phyloP scores from a whole-genome alignment of 2,329 filamentous ascomycete genomes.

The Sarocladiaceae sp. region DNA sequence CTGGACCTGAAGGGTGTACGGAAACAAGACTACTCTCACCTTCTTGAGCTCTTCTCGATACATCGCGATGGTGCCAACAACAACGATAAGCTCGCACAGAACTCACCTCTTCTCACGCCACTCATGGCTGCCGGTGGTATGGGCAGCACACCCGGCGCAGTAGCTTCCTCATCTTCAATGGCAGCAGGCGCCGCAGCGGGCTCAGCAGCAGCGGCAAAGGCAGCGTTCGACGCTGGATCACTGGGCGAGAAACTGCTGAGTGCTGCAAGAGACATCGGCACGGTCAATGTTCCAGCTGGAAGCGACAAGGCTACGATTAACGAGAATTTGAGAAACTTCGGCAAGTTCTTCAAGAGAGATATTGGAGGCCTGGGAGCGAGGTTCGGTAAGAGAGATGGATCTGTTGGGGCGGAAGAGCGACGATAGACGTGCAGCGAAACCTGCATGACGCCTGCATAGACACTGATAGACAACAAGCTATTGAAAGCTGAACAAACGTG shows the following conservation, averaged over 20 bases:
- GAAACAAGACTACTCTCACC: constrained; percentile 74
- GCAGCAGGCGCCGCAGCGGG: constrained; percentile 12
- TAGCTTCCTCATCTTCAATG: not conserved
- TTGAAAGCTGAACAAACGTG: no score
- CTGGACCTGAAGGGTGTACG: constrained; percentile 92
- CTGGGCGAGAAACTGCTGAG: constrained; percentile 86
- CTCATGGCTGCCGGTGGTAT: constrained; percentile 47
- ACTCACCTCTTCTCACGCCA: constrained; percentile 66
- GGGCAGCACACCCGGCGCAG: constrained; percentile 21
- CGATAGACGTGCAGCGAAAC: constrained; percentile 12
- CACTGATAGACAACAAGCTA: no score
- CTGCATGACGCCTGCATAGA: no score
- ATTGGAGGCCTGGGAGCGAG: constrained; percentile 70
- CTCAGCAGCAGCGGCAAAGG: constrained; percentile 36
- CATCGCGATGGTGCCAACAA: constrained; percentile 75
- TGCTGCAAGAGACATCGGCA: constrained; percentile 81
- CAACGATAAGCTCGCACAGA: constrained; percentile 61
- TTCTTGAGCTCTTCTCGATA: constrained; percentile 78
- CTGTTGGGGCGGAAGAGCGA: constrained; percentile 24
- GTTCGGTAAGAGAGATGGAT: constrained; percentile 61
- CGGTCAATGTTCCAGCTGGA: constrained; percentile 34
- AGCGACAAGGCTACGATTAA: constrained; percentile 70
- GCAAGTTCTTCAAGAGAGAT: constrained; percentile 92
- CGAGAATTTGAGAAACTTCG: constrained; percentile 91
- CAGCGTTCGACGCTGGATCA: constrained; percentile 73